Evolutionary conservation across 306 rosid genomes (phyloP).

Genomic region (Arachis stenosperma): DNA sequence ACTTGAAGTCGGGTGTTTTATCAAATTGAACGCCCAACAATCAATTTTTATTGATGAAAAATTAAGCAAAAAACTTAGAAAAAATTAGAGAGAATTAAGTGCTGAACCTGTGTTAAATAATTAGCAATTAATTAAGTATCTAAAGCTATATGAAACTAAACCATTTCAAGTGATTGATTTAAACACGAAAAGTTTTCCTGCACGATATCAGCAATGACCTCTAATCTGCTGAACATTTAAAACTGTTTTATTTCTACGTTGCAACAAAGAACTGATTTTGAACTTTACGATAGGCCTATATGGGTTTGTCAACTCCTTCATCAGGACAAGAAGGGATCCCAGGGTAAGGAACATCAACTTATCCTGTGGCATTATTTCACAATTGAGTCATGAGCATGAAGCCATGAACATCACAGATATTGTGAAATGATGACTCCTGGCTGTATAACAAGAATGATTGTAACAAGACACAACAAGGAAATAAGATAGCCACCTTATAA

Average conservation of each 20-base stretch:
- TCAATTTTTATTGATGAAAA: constrained; percentile 22
- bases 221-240: constrained; percentile 4
- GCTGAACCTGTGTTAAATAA: constrained; percentile 11
- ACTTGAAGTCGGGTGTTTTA: constrained; percentile 9
- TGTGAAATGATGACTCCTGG: not conserved
- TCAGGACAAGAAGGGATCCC: constrained; percentile 11
- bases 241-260: constrained; percentile 14
- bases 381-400: constrained; percentile 11
- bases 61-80: constrained; percentile 20
- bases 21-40: constrained; percentile 8
- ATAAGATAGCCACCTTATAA: constrained; percentile 46
- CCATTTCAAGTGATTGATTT: constrained; percentile 21
- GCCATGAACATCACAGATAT: constrained; percentile 26
- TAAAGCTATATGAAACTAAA: constrained; percentile 18
- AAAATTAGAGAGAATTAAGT: constrained; percentile 10
- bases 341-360: constrained; percentile 25
- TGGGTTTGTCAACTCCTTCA: not conserved
- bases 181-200: not conserved
- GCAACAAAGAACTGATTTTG: not conserved
- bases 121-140: constrained; percentile 10
- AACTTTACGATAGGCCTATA: not conserved
- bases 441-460: constrained; percentile 19
- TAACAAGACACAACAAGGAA: constrained; percentile 12
- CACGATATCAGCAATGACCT: constrained; percentile 16
- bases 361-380: constrained; percentile 9